Base-by-base conservation (phyloP, 352 stramenopile species). In the Globisporangium nodosum region DNA sequence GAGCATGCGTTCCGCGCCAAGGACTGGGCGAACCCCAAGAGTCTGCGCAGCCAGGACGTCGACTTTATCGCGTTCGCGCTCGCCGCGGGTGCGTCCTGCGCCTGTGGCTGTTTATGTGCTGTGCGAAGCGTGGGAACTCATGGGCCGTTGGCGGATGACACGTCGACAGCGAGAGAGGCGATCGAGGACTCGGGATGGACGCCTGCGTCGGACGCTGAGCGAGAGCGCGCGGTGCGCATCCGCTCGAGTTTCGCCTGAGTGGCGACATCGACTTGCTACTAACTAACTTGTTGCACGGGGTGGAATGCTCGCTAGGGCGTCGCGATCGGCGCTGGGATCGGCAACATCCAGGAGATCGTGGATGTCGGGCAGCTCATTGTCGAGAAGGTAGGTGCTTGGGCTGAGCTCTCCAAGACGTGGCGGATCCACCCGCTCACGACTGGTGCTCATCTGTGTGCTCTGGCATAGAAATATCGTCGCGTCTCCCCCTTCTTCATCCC, bases 401-500 rank as follows among this genome's bases (percentile, higher is more conserved):
- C 5, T 20, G 3, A 20, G 40, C 40, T 46, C 16, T 7, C 20
- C 2, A 5, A 46, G 16, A 6, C 4, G 7, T 46, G 37, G 24
- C 24, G 24, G 24, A 27, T 27, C 24, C 24, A 27, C 1, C 24
- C 24, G 24, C 24, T 27, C 1, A 27, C 24, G 24, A 27, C 24
- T 27, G 24, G 33, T 37, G 33, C 9, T 12, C 33, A 39, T 39
- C 33, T 39, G 8, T 8, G 8, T 43, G 9, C 39, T 43, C 20
- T n/a, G 5, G 18, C 39, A 21, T 20, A 93, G 85, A 92, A 92
- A 76, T 87, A 92, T 47, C 81, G 88, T n/a, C 81, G 90, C 21
- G 74, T 98, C 9, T 96, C 83, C 5, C 94, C 94, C 0, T 98
- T 97, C 56, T 98, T 98, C 72, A 88, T 98, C 37, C 92, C 94